A percentile compares a stretch with the other conserved stretches of the same genome.
phyloP scores from a whole-genome alignment of 371 early-diverging fungal genomes.

The Mucor piriformis region DNA sequence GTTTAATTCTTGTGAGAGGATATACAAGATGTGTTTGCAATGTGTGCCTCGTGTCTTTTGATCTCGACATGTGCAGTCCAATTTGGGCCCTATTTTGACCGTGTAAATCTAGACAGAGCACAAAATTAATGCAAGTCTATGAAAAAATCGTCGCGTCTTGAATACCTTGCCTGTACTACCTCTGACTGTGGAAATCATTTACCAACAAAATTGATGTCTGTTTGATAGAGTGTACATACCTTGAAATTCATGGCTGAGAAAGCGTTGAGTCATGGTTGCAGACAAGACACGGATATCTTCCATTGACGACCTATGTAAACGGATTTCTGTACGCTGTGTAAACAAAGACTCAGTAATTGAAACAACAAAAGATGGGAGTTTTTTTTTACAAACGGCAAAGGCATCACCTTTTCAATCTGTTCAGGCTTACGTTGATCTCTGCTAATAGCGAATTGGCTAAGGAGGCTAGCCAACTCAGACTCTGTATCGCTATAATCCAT shows the following conservation, averaged over 20 bases:
- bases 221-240: neutral
- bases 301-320: slow-evolving; percentile 5
- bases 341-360: neutral
- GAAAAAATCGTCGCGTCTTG: neutral
- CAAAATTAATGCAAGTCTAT: neutral
- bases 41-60: slow-evolving; percentile 7
- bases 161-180: slow-evolving; percentile 25
- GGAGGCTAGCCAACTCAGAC: neutral
- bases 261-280: slow-evolving; percentile 8
- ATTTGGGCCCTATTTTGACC: slow-evolving; percentile 14
- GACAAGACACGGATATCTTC: slow-evolving; percentile 12
- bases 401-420: too few species aligned
- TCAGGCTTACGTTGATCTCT: too few species aligned
- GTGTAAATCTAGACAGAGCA: slow-evolving; percentile 2
- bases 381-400: neutral
- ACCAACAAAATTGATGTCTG: neutral
- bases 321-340: neutral
- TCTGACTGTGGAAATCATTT: slow-evolving; percentile 7
- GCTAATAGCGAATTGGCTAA: neutral
- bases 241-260: slow-evolving; percentile 15
- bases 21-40: slow-evolving; percentile 26
- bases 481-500: neutral
- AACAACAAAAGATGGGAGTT: neutral
- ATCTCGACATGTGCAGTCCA: slow-evolving; percentile 23
- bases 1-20: slow-evolving; percentile 14